Conservation (phyloP, 75 land plant species). For the Ceratopteris richardii region DNA sequence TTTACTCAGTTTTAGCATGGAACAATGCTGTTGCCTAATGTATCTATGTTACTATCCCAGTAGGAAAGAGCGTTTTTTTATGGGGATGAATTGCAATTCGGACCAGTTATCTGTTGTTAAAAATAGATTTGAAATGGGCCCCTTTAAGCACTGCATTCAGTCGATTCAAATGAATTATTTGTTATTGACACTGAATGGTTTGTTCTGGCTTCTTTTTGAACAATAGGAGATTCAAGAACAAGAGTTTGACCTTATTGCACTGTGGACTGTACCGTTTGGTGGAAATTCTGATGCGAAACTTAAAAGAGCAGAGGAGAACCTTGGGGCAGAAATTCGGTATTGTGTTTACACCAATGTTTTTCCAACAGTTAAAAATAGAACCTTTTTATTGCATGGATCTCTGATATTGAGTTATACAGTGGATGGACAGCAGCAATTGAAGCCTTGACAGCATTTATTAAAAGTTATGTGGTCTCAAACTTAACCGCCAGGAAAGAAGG, state of each 20-base stretch:
- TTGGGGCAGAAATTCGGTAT: slow-evolving; percentile 57
- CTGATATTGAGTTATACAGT: slow-evolving; percentile 25
- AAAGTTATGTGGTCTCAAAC: slow-evolving; percentile 58
- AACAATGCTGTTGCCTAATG: no score
- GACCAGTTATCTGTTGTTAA: no score
- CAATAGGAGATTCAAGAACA: slow-evolving; percentile 81
- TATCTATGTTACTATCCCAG: no score
- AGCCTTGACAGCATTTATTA: slow-evolving; percentile 78
- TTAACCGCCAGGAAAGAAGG: slow-evolving; percentile 30
- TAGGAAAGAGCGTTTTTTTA: no score
- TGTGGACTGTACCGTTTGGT: slow-evolving; percentile 73
- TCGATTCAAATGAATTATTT: no score
- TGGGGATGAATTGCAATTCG: no score
- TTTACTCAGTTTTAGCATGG: no score
- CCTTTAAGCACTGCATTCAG: no score
- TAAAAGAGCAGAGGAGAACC: slow-evolving; percentile 32
- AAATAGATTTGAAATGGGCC: no score
- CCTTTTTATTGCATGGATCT: no score
- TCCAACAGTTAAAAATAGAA: no score
- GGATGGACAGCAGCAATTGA: slow-evolving; percentile 87
- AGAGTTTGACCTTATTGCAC: slow-evolving; percentile 81
- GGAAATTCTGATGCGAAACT: slow-evolving; percentile 42
- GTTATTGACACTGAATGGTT: no score
- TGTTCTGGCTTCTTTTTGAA: background rate
- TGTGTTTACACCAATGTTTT: background rate